A percentile compares a stretch with the other conserved stretches of the same genome.
phyloP scores from a whole-genome alignment of 768 basidiomycete genomes.

The Trametes cingulata region DNA sequence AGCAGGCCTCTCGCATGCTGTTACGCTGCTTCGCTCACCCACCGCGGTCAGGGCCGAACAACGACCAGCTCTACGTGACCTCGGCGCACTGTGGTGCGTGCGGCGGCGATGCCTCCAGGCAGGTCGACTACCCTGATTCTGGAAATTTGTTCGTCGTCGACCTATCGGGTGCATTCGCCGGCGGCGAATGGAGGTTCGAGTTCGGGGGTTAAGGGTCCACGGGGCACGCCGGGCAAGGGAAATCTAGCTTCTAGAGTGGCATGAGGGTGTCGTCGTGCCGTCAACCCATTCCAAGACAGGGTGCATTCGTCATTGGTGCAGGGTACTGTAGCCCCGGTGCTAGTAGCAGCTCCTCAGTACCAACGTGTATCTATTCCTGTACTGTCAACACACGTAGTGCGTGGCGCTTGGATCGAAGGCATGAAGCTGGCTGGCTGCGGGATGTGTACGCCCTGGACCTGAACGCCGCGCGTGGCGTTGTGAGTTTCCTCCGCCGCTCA shows the following conservation, averaged over 20 bases:
- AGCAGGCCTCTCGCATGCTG: constrained; percentile 11
- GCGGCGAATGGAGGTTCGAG: constrained; percentile 33
- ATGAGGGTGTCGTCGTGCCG: constrained; percentile 1
- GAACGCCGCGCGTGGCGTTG: no score
- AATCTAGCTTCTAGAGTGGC: constrained; percentile 7
- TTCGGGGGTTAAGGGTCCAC: constrained; percentile 22
- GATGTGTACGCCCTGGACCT: no score
- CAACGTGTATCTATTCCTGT: background rate
- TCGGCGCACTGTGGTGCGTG: constrained; percentile 57
- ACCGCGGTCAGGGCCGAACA: constrained; percentile 46
- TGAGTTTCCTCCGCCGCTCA: no score
- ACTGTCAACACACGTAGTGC: no score
- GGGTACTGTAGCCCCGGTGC: background rate
- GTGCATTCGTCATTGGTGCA: background rate
- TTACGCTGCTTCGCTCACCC: constrained; percentile 5
- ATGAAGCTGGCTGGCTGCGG: no score
- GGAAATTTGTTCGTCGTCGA: constrained; percentile 58
- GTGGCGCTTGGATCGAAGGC: no score
- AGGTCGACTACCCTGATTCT: constrained; percentile 52
- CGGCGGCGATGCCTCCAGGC: constrained; percentile 52
- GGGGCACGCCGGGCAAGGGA: constrained; percentile 1
- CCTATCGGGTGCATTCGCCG: constrained; percentile 45
- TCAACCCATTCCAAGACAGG: background rate
- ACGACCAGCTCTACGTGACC: constrained; percentile 63
- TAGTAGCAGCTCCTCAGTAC: background rate